A percentile compares a stretch with the other conserved stretches of the same genome.
Conservation (phyloP, 352 stramenopile species). For the Globisporangium ultimum region DNA sequence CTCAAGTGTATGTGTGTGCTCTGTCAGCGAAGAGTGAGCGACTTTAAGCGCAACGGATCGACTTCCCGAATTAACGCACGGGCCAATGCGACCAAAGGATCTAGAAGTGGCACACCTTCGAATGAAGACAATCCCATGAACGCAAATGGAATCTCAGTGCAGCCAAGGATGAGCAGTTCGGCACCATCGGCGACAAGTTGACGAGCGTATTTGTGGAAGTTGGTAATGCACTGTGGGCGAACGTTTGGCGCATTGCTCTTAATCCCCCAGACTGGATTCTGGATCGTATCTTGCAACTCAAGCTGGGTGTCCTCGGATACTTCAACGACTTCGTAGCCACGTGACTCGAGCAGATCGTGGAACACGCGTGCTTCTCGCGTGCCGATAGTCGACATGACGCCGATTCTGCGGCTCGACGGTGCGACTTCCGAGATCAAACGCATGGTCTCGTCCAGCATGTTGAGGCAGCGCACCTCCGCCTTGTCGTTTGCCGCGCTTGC, state of each 20-base stretch:
- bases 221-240: slow-evolving; percentile 29
- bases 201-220: slow-evolving; percentile 39
- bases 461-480: slow-evolving; percentile 27
- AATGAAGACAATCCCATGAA: slow-evolving; percentile 25
- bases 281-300: slow-evolving; percentile 51
- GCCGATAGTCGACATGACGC: slow-evolving; percentile 44
- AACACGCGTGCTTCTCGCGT: slow-evolving; percentile 36
- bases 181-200: slow-evolving; percentile 28
- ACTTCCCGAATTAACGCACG: slow-evolving; percentile 49
- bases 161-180: slow-evolving; percentile 41
- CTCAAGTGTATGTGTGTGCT: background rate
- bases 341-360: slow-evolving; percentile 35
- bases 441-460: slow-evolving; percentile 42
- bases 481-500: background rate
- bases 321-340: slow-evolving; percentile 35
- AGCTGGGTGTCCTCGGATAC: slow-evolving; percentile 27
- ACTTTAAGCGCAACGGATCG: slow-evolving; percentile 34
- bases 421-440: slow-evolving; percentile 27
- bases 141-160: slow-evolving; percentile 51
- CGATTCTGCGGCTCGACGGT: slow-evolving; percentile 22
- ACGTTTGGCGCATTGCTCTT: slow-evolving; percentile 42
- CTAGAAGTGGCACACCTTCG: slow-evolving; percentile 35
- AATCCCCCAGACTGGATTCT: slow-evolving; percentile 47
- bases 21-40: slow-evolving; percentile 10
- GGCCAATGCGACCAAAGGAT: slow-evolving; percentile 43